Base-by-base conservation (phyloP, 371 early-diverging fungal species). In the Pancytospora philotis region DNA sequence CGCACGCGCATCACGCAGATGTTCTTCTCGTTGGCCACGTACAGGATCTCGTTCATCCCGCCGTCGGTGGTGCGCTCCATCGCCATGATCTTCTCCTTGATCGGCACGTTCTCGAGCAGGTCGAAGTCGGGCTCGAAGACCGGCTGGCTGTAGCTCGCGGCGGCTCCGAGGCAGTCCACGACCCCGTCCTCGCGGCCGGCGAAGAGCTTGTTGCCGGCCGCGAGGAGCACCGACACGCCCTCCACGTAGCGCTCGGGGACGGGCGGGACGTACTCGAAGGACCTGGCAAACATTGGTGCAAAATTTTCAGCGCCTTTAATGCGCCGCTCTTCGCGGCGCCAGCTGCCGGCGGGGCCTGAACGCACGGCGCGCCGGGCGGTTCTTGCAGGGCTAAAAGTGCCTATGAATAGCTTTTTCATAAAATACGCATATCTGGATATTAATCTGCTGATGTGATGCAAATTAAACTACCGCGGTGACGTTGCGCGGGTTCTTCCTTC, bases 11-110 rank as follows among this genome's bases (percentile, higher is more conserved):
- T 71, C 6, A 70, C 34, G 64, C 77, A 78, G 30, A 80, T 45
- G 34, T 41, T 70, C 61, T 71, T 74, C 50, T 79, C 75, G 58
- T 80, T 80, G 10, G 66, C 63, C 45, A 69, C 65, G 36, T 73
- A 34, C 25, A 75, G 34, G 16, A 68, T 57, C 36, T 71, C 52
- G 8, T 68, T 51, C 19, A 68, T 58, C 1, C 65, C 69, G 13
- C 79, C 78, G 31, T 51, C 49, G 13, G 71, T 63, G 8, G 74
- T 89, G 91, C 93, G 92, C 69, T 91, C 88, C 76, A 98, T 93
- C 77, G 93, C 89, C 81, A 93, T 93, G 81, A 98, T 94, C 81
- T 94, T 93, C 76, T 97, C 97, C 79, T 93, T 91, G 66, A 97
- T 94, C 78, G 95, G 95, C 79, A 94, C 85, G 84, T 90, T 90